These are phyloP conservation scores for Tricholoma matsutake DNA, from an alignment of 768 basidiomycete species.

Conservation along the genomic window DNA sequence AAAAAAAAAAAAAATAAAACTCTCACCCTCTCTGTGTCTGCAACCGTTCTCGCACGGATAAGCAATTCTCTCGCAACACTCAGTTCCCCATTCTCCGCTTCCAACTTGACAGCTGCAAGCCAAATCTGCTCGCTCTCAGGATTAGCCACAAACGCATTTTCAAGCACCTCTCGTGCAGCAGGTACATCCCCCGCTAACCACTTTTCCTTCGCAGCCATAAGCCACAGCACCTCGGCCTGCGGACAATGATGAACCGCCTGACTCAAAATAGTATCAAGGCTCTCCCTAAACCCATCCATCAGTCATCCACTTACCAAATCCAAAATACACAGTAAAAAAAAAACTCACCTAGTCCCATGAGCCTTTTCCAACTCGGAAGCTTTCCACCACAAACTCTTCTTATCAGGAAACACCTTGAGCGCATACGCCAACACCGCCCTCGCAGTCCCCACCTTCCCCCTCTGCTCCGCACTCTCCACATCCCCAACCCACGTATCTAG, in stretches of 20 bases:
- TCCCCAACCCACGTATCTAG: conserved; percentile 89
- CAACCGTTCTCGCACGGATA: conserved; percentile 84
- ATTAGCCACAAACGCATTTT: conserved; percentile 88
- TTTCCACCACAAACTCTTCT: conserved; percentile 79
- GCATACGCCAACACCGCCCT: conserved; percentile 90
- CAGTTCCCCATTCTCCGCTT: conserved; percentile 92
- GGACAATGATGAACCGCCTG: conserved; percentile 90
- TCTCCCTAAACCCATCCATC: conserved; percentile 49
- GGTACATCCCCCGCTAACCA: conserved; percentile 89
- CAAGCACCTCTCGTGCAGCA: conserved; percentile 87
- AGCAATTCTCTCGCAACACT: conserved; percentile 84
- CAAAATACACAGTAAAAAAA: not conserved
- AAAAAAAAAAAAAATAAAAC: not conserved
- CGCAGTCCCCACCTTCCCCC: conserved; percentile 77
- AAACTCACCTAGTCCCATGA: conserved; percentile 71
- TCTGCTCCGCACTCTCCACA: conserved; percentile 75
- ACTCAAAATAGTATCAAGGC: conserved; percentile 75
- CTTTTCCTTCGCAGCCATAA: conserved; percentile 98
- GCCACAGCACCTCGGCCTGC: conserved; percentile 94
- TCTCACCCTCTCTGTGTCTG: conserved; percentile 82
- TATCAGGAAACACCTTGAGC: conserved; percentile 86
- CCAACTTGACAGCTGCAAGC: conserved; percentile 95
- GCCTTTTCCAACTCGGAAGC: conserved; percentile 93
- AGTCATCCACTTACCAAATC: not conserved
- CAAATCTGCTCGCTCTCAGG: conserved; percentile 97